Evolutionary conservation across 1,139 yeast genomes (phyloP).

Genomic region (Nakaseomyces kungkrabaensis): DNA sequence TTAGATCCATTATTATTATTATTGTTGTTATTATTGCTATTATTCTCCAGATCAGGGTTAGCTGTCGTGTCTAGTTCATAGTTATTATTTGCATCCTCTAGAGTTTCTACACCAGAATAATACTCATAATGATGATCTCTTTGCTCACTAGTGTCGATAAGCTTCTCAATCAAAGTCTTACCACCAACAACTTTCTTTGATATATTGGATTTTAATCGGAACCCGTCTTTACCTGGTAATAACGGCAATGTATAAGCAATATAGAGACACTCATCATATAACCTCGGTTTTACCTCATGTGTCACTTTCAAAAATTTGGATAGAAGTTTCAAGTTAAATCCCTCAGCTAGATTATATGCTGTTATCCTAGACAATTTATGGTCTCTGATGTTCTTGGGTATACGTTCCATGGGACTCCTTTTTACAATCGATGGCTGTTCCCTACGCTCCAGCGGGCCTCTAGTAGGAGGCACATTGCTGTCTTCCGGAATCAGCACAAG

Average conservation of each 20-base stretch:
- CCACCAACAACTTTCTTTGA: conserved; percentile 53
- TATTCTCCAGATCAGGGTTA: conserved; percentile 27
- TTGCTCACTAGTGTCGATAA: conserved; percentile 73
- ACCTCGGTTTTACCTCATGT: conserved; percentile 76
- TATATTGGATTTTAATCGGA: conserved; percentile 70
- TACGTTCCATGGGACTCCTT: not conserved
- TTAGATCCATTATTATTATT: conserved; percentile 20
- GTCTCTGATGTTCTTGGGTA: conserved; percentile 36
- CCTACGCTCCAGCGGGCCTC: not conserved
- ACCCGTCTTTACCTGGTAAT: conserved; percentile 79
- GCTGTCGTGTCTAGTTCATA: conserved; percentile 27
- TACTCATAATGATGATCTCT: conserved; percentile 87
- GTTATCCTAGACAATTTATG: conserved; percentile 74
- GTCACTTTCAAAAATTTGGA: conserved; percentile 53
- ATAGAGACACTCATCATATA: conserved; percentile 84
- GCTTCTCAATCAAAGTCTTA: conserved; percentile 58
- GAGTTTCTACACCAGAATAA: conserved; percentile 70
- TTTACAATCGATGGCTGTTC: not conserved
- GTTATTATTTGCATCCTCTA: conserved; percentile 53
- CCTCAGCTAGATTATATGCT: conserved; percentile 82
- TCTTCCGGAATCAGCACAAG: conserved; percentile 80
- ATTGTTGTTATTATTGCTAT: conserved; percentile 10
- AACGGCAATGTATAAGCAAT: conserved; percentile 85
- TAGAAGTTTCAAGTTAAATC: conserved; percentile 55
- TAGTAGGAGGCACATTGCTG: conserved; percentile 17